Percentiles rank a stretch among this genome's conserved stretches.
These are phyloP conservation scores for Lignosus rhinocerotis DNA, from an alignment of 1,284 basidiomycete genomes.

Conservation along the genomic window DNA sequence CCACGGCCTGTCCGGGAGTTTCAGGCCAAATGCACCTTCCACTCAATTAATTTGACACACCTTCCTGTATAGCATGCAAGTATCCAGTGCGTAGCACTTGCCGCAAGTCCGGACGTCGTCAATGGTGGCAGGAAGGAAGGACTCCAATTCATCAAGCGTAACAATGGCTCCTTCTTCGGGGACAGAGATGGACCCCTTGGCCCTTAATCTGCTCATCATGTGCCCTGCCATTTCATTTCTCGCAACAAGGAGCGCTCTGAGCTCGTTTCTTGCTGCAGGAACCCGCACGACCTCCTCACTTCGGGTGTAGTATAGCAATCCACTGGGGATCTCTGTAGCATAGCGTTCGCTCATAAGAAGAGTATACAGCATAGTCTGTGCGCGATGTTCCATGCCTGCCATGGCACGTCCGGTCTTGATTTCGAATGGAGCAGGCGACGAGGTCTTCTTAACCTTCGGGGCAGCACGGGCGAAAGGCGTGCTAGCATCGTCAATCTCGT, in stretches of 20 bases:
- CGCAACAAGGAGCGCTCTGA: slow-evolving; percentile 79
- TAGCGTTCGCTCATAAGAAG: slow-evolving; percentile 91
- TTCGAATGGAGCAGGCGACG: slow-evolving; percentile 77
- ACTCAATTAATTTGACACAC: slow-evolving; percentile 39
- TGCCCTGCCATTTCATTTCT: slow-evolving; percentile 88
- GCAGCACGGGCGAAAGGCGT: slow-evolving; percentile 26
- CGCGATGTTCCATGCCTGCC: slow-evolving; percentile 88
- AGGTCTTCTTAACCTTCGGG: slow-evolving; percentile 13
- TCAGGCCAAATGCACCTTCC: slow-evolving; percentile 1
- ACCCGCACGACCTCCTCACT: slow-evolving; percentile 86
- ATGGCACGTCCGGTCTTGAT: slow-evolving; percentile 90
- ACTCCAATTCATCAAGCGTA: slow-evolving; percentile 28
- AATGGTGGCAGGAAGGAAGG: slow-evolving; percentile 85
- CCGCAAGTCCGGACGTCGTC: slow-evolving; percentile 81
- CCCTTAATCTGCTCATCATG: slow-evolving; percentile 46
- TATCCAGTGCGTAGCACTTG: slow-evolving; percentile 81
- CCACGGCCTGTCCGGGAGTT: slow-evolving; percentile 57
- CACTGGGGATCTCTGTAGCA: slow-evolving; percentile 66
- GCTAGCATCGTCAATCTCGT: slow-evolving; percentile 38
- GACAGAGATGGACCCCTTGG: slow-evolving; percentile 25
- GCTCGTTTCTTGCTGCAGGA: slow-evolving; percentile 76
- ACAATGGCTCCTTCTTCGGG: slow-evolving; percentile 4
- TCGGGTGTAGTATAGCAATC: slow-evolving; percentile 94
- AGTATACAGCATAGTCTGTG: slow-evolving; percentile 98
- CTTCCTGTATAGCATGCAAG: slow-evolving; percentile 94